Percentiles rank a stretch among this genome's conserved stretches.
Conservation (phyloP, 352 stramenopile genomes). For the Phytophthora agathidicida region DNA sequence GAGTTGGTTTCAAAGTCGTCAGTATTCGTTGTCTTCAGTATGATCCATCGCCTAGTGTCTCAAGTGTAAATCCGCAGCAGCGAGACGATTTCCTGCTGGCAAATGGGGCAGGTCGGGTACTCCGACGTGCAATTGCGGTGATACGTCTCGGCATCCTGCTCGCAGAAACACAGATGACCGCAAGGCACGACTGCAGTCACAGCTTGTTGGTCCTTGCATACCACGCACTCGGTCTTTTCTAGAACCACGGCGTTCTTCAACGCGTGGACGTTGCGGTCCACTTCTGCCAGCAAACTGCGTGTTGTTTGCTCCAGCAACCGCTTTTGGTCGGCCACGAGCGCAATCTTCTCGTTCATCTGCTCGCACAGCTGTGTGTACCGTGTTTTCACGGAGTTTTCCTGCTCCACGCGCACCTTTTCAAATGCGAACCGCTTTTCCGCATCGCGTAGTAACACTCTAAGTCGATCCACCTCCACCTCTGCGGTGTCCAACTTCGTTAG, state of each 20-base stretch:
- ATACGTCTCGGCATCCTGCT: conserved; percentile 80
- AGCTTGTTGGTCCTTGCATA: conserved; percentile 78
- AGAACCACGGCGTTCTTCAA: conserved; percentile 68
- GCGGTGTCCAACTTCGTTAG: conserved; percentile 55
- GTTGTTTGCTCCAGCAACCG: conserved; percentile 83
- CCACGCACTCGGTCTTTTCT: conserved; percentile 75
- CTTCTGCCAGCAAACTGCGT: conserved; percentile 65
- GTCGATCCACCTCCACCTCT: conserved; percentile 44
- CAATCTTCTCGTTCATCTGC: conserved; percentile 77
- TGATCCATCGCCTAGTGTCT: conserved; percentile 19
- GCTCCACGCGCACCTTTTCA: conserved; percentile 71
- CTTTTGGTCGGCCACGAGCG: conserved; percentile 70
- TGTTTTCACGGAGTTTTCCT: conserved; percentile 78
- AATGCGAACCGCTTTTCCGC: conserved; percentile 75
- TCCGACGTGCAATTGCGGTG: conserved; percentile 45
- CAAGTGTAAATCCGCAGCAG: conserved; percentile 80
- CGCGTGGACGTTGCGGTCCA: conserved; percentile 76
- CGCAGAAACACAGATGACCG: conserved; percentile 86
- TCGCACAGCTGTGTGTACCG: conserved; percentile 79
- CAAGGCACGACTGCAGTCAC: conserved; percentile 82
- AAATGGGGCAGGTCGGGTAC: conserved; percentile 76
- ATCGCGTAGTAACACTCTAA: conserved; percentile 61
- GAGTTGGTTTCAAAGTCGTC: no score
- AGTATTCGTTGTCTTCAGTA: conserved; percentile 3
- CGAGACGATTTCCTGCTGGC: conserved; percentile 82